Percentiles rank a stretch among this genome's conserved stretches.
Conservation (phyloP, 345 rosid species). For the Pugionium cornutum region DNA sequence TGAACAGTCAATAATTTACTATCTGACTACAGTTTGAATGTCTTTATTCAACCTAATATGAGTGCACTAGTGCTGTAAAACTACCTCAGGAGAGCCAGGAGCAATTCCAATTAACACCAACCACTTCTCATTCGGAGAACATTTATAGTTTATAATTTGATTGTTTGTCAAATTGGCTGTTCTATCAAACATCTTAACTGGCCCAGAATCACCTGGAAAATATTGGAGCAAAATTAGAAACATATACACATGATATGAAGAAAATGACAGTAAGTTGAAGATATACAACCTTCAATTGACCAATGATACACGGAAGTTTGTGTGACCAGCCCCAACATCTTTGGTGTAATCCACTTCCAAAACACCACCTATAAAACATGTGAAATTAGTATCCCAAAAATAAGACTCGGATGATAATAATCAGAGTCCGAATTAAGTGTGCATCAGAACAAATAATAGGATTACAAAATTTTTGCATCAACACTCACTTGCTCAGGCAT, state of each 20-base stretch:
- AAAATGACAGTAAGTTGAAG: conserved; percentile 16
- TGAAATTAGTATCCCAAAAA: conserved; percentile 9
- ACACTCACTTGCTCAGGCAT: conserved; percentile 92
- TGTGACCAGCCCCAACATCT: conserved; percentile 93
- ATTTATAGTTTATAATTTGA: conserved; percentile 94
- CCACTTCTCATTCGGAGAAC: conserved; percentile 97
- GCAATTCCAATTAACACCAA: conserved; percentile 95
- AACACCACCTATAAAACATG: conserved; percentile 66
- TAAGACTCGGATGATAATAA: not conserved
- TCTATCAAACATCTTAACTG: conserved; percentile 95
- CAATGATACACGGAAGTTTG: conserved; percentile 91
- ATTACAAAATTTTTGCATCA: conserved; percentile 17
- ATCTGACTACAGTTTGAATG: conserved; percentile 14
- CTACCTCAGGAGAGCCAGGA: conserved; percentile 97
- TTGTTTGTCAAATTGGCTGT: conserved; percentile 88
- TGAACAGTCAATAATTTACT: conserved; percentile 13
- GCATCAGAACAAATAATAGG: conserved; percentile 15
- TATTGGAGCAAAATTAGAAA: conserved; percentile 20
- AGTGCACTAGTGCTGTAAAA: not conserved
- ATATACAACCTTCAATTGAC: conserved; percentile 84
- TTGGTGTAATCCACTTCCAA: conserved; percentile 97
- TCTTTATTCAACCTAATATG: conserved; percentile 19
- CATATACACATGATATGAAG: conserved; percentile 15
- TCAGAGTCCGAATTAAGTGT: not conserved
- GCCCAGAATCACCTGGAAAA: conserved; percentile 86